phyloP scores from a whole-genome alignment of 768 basidiomycete species.

The Pleurotus salmoneostramineus region DNA sequence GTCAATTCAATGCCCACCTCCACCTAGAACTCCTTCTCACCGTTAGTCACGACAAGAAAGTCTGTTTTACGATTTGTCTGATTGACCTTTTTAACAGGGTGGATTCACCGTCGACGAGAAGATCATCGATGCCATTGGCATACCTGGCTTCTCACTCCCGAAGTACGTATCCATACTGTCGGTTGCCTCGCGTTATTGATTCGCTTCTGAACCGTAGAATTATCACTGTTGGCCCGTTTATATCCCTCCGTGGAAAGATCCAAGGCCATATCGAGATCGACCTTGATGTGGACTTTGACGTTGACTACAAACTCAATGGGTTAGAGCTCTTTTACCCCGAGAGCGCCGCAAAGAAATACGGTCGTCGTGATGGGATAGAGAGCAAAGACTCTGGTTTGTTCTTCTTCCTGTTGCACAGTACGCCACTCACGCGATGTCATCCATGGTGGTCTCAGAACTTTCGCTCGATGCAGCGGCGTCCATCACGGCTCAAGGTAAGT shows the following conservation, averaged over 20 bases:
- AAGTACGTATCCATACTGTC: constrained; percentile 16
- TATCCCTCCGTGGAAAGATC: constrained; percentile 26
- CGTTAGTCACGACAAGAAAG: too few relatives aligned
- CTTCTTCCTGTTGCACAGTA: neutral
- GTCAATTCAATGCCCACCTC: constrained; percentile 22
- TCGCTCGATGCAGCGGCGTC: neutral
- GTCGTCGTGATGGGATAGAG: neutral
- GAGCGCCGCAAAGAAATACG: neutral
- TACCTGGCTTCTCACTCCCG: constrained; percentile 26
- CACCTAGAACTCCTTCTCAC: constrained; percentile 16
- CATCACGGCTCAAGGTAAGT: neutral
- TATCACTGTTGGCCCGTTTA: constrained; percentile 33
- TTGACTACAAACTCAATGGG: constrained; percentile 25
- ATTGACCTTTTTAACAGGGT: constrained; percentile 13
- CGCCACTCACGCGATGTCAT: neutral
- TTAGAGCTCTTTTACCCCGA: constrained; percentile 32
- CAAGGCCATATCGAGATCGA: constrained; percentile 24
- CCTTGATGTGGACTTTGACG: constrained; percentile 23
- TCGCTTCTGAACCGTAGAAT: constrained; percentile 19
- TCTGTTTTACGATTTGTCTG: too few relatives aligned
- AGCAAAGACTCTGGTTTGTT: neutral
- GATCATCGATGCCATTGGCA: constrained; percentile 23
- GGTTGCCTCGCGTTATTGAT: neutral
- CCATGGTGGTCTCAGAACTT: too few relatives aligned
- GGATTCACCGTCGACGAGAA: constrained; percentile 22